phyloP scores from a whole-genome alignment of 2,329 filamentous ascomycete genomes.

The Apiospora arundinis region DNA sequence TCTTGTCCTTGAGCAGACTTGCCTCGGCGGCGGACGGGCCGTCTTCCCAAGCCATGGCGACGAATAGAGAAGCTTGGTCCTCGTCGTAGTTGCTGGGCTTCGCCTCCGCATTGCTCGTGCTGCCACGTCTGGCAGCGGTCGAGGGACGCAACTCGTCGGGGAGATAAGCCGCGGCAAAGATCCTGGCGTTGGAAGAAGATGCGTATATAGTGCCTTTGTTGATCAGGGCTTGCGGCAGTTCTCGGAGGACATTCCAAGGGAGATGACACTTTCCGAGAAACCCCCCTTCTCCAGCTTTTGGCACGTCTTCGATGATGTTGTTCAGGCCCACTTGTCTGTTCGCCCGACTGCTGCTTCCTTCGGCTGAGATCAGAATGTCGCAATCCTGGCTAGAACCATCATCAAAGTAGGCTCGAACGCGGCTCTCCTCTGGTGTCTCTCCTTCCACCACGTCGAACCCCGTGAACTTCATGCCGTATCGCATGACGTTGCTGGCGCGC shows the following conservation, averaged over 20 bases:
- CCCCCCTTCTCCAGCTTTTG: background rate
- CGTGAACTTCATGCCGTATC: conserved; percentile 28
- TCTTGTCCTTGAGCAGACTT: background rate
- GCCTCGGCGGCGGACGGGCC: conserved; percentile 10
- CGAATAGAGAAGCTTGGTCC: conserved; percentile 24
- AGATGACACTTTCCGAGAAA: conserved; percentile 25
- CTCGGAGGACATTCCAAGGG: conserved; percentile 17
- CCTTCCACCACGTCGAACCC: conserved; percentile 25
- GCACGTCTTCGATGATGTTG: conserved; percentile 25
- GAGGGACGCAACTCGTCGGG: conserved; percentile 17
- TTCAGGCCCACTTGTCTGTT: conserved; percentile 25
- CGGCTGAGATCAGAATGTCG: conserved; percentile 31
- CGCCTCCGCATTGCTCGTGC: background rate
- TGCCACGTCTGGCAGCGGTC: background rate
- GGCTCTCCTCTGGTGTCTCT: background rate
- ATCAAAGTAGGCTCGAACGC: conserved; percentile 24
- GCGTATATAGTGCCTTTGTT: conserved; percentile 23
- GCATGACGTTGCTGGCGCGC: conserved; percentile 22
- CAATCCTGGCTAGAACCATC: conserved; percentile 29
- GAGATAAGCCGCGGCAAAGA: conserved; percentile 27
- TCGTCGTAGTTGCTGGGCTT: conserved; percentile 25
- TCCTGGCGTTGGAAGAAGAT: background rate
- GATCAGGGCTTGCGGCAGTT: conserved; percentile 23
- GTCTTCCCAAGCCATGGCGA: conserved; percentile 17
- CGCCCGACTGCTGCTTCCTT: conserved; percentile 24